Conservation (phyloP, 306 rosid genomes). For the Oemleria cerasiformis region DNA sequence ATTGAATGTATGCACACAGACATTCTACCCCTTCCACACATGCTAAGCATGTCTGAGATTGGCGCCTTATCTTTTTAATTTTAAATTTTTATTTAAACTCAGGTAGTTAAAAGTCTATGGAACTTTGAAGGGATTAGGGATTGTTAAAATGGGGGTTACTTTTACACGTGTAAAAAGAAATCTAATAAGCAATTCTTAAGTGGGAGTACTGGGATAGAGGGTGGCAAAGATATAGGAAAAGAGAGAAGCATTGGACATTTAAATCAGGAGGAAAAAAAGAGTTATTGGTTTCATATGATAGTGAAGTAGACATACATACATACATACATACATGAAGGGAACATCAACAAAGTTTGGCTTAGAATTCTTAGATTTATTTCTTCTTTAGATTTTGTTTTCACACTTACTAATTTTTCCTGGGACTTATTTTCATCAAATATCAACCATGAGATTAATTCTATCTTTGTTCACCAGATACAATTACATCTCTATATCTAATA, state of each 20-base stretch:
- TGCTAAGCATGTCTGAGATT: neutral
- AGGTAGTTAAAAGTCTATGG: neutral
- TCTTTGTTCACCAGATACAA: neutral
- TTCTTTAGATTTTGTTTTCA: neutral
- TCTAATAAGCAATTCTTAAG: neutral
- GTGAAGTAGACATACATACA: neutral
- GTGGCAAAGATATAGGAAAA: neutral
- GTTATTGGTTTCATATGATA: neutral
- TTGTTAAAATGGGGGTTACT: neutral
- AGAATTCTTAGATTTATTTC: no score
- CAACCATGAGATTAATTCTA: neutral
- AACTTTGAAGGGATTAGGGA: neutral
- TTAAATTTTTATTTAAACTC: neutral
- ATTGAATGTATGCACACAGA: neutral
- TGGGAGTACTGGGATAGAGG: neutral
- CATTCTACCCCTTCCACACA: neutral
- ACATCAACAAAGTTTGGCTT: no score
- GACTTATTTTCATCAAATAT: neutral
- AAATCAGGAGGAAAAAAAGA: neutral
- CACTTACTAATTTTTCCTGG: neutral
- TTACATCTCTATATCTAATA: neutral
- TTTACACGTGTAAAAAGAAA: neutral
- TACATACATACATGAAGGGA: no score
- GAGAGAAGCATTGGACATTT: neutral
- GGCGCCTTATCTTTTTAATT: neutral